These are phyloP conservation scores for Exophiala xenobiotica DNA, from an alignment of 2,329 filamentous ascomycete species.

Conservation along the genomic window DNA sequence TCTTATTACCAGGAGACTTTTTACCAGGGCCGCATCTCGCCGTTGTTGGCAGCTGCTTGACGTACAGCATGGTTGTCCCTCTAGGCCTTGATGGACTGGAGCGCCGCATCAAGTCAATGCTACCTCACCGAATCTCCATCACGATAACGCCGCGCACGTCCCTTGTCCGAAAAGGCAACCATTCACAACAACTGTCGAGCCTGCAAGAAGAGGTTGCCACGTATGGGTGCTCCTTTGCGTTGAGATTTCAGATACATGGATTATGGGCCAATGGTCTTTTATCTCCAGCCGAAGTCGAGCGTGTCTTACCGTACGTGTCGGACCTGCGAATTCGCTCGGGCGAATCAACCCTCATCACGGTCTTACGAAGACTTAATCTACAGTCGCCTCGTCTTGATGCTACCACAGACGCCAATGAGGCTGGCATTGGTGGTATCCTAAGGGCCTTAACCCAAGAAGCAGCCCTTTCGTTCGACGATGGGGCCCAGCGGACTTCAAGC, in stretches of 20 bases:
- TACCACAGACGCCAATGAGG: conserved; percentile 29
- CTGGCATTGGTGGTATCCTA: conserved; percentile 14
- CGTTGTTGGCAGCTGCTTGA: conserved; percentile 49
- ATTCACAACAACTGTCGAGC: conserved; percentile 6
- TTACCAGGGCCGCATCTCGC: too few relatives aligned
- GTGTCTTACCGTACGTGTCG: conserved; percentile 55
- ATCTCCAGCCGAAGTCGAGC: conserved; percentile 33
- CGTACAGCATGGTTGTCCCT: conserved; percentile 47
- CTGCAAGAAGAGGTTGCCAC: conserved; percentile 37
- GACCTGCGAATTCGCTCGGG: conserved; percentile 42
- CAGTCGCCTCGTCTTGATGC: conserved; percentile 27
- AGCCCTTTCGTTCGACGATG: background rate
- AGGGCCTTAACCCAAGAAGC: background rate
- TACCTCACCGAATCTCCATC: conserved; percentile 32
- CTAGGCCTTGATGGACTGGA: conserved; percentile 30
- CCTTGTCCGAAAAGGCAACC: background rate
- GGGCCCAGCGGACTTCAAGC: background rate
- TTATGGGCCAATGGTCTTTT: conserved; percentile 11
- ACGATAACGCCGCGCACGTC: conserved; percentile 26
- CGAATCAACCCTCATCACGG: conserved; percentile 40
- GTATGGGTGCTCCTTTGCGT: conserved; percentile 49
- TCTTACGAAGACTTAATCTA: conserved; percentile 45
- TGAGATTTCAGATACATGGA: conserved; percentile 61
- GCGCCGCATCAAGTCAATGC: conserved; percentile 31
- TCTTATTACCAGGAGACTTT: background rate